phyloP scores from a whole-genome alignment of 2,329 filamentous ascomycete species.

The Aspergillus clavatus region DNA sequence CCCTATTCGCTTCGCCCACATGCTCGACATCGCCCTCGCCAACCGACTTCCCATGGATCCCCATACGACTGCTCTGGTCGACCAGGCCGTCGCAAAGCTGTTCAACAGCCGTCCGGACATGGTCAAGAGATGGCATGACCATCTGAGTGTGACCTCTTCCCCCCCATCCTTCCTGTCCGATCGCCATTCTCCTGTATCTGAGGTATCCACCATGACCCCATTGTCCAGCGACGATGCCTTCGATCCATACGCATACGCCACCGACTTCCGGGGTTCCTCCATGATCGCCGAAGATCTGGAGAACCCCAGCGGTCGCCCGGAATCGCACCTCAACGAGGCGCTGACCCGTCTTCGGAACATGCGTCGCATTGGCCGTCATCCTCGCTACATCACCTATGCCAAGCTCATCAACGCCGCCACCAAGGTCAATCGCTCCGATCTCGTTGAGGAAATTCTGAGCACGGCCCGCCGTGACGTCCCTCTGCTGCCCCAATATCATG shows the following conservation, averaged over 20 bases:
- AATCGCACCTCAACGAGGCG: constrained; percentile 71
- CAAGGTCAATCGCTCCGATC: constrained; percentile 72
- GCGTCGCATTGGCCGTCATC: constrained; percentile 83
- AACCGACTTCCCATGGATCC: constrained; percentile 51
- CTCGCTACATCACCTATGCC: constrained; percentile 92
- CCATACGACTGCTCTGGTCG: constrained; percentile 53
- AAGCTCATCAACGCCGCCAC: constrained; percentile 90
- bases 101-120: constrained; percentile 44
- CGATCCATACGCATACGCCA: constrained; percentile 85
- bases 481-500: constrained; percentile 72
- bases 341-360: constrained; percentile 85
- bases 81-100: constrained; percentile 54
- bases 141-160: constrained; percentile 43
- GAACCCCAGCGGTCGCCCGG: constrained; percentile 67
- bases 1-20: constrained; percentile 56
- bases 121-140: constrained; percentile 54
- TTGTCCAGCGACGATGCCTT: constrained; percentile 73
- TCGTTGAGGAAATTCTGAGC: constrained; percentile 79
- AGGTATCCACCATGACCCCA: constrained; percentile 50
- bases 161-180: constrained; percentile 42
- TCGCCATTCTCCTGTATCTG: constrained; percentile 38
- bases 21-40: constrained; percentile 55
- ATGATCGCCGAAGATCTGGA: constrained; percentile 87
- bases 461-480: constrained; percentile 90
- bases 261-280: constrained; percentile 89